phyloP scores from a whole-genome alignment of 2,329 filamentous ascomycete species.

The Emericellopsis atlantica region DNA sequence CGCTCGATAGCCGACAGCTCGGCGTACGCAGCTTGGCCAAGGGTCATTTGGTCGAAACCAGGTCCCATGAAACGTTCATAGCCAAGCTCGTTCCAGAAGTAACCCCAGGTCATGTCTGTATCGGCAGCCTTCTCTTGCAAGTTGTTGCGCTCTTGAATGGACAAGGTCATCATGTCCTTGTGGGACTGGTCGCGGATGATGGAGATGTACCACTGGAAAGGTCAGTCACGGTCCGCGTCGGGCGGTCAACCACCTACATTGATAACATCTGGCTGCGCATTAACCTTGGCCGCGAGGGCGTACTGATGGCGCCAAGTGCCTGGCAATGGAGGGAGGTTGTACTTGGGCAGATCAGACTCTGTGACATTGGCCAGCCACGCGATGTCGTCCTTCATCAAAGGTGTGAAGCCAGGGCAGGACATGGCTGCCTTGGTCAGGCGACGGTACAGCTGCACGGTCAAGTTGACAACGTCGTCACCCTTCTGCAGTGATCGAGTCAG shows the following conservation, averaged over 20 bases:
- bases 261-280: constrained; percentile 35
- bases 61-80: constrained; percentile 26
- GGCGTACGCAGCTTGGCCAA: constrained; percentile 27
- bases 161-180: constrained; percentile 22
- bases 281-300: constrained; percentile 34
- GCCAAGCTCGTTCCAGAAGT: constrained; percentile 34
- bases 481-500: constrained; percentile 29
- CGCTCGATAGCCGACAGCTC: constrained; percentile 38
- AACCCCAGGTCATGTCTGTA: constrained; percentile 37
- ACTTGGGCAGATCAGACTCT: constrained; percentile 19
- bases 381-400: constrained; percentile 48
- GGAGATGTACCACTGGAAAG: constrained; percentile 41
- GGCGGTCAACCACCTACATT: constrained; percentile 28
- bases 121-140: constrained; percentile 17
- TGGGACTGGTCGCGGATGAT: constrained; percentile 40
- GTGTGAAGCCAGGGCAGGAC: constrained; percentile 47
- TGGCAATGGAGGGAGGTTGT: constrained; percentile 34
- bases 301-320: constrained; percentile 39
- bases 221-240: neutral
- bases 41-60: constrained; percentile 32
- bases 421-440: constrained; percentile 40
- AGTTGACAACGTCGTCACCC: constrained; percentile 23
- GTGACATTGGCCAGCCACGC: constrained; percentile 21
- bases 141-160: constrained; percentile 26
- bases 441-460: constrained; percentile 39